These are phyloP conservation scores for Cotoneaster glaucophyllus DNA, from an alignment of 306 rosid genomes.

Conservation along the genomic window DNA sequence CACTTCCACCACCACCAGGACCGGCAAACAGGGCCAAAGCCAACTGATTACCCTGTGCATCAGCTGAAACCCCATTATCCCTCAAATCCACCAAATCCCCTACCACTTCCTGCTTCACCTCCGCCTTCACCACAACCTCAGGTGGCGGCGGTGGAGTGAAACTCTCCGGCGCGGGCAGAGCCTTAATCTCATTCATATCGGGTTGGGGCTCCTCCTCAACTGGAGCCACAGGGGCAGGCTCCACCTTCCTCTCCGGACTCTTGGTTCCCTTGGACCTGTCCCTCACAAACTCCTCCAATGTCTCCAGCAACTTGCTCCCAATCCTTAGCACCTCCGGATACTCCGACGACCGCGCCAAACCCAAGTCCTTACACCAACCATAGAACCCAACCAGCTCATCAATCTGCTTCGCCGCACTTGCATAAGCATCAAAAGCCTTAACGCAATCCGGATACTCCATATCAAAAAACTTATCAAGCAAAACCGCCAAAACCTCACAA, in stretches of 20 bases:
- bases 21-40: constrained; percentile 96
- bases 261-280: constrained; percentile 80
- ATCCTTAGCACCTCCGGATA: constrained; percentile 90
- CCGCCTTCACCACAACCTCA: constrained; percentile 45
- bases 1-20: constrained; percentile 40
- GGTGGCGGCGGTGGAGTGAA: constrained; percentile 71
- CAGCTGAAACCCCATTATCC: constrained; percentile 65
- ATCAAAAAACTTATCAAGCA: constrained; percentile 90
- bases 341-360: constrained; percentile 85
- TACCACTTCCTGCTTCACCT: constrained; percentile 37
- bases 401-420: constrained; percentile 88
- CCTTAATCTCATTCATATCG: constrained; percentile 89
- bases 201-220: constrained; percentile 56
- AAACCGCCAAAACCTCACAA: constrained; percentile 82
- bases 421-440: constrained; percentile 88
- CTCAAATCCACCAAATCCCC: constrained; percentile 83
- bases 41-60: constrained; percentile 71
- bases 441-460: constrained; percentile 90
- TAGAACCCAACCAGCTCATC: constrained; percentile 68
- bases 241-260: constrained; percentile 78
- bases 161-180: constrained; percentile 84
- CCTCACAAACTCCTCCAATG: constrained; percentile 92
- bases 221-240: constrained; percentile 30
- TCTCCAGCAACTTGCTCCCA: constrained; percentile 79
- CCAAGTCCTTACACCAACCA: constrained; percentile 82